These are phyloP conservation scores for Tulasnella sp. DNA, from an alignment of 768 basidiomycete genomes.

Conservation along the genomic window DNA sequence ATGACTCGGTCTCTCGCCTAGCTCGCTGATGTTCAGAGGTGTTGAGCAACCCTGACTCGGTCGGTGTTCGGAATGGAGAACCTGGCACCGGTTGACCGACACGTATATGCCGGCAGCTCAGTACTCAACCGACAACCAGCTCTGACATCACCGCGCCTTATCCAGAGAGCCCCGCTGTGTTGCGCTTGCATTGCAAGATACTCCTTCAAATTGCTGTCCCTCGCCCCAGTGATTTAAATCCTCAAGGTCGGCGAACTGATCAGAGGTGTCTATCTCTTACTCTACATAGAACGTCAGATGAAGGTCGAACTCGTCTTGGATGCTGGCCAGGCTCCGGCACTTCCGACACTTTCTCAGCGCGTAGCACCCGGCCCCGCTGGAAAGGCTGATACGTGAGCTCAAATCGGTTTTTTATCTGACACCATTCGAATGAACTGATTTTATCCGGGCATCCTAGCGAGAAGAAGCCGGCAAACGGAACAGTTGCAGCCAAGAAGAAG, in stretches of 20 bases:
- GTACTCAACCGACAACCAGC: no score
- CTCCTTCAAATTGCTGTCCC: neutral
- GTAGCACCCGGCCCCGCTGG: slow-evolving; percentile 59
- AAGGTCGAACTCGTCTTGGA: slow-evolving; percentile 97
- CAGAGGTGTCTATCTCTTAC: slow-evolving; percentile 11
- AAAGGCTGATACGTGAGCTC: slow-evolving; percentile 25
- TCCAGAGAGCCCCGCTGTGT: no score
- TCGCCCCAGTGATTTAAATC: neutral
- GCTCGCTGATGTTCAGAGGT: no score
- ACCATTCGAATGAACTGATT: no score
- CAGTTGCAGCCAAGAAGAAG: slow-evolving; percentile 27
- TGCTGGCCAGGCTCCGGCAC: slow-evolving; percentile 52
- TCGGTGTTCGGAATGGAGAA: no score
- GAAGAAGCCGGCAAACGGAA: slow-evolving; percentile 22
- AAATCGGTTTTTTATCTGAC: neutral
- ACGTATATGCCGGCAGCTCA: no score
- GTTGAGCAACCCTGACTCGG: no score
- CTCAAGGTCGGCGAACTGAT: slow-evolving; percentile 1
- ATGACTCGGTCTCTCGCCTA: no score
- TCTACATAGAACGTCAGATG: slow-evolving; percentile 77
- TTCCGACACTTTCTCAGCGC: slow-evolving; percentile 62
- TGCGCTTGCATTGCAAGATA: no score
- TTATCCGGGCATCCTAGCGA: slow-evolving; percentile 22
- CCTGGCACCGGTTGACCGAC: no score
- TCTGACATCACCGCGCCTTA: no score